phyloP scores from a whole-genome alignment of 805 yeast genomes.

The Metschnikowia arizonensis region DNA sequence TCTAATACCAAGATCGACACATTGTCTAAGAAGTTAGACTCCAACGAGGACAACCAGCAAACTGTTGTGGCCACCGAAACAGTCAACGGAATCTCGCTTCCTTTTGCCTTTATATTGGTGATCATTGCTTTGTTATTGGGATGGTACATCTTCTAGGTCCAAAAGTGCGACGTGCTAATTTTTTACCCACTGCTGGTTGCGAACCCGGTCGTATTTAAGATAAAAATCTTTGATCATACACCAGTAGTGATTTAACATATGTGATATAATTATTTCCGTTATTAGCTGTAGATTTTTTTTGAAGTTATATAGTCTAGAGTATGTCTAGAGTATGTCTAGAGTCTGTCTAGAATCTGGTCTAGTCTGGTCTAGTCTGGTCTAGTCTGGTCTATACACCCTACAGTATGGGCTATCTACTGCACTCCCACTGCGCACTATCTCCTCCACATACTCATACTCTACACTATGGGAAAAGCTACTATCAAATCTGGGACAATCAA shows the following conservation, averaged over 20 bases:
- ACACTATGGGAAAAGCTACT: conserved; percentile 24
- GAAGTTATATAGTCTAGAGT: no score
- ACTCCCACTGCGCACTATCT: not conserved
- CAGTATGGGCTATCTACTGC: not conserved
- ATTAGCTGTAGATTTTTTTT: no score
- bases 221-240: not conserved
- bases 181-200: not conserved
- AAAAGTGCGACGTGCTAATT: not conserved
- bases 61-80: conserved; percentile 24
- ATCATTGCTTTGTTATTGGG: conserved; percentile 58
- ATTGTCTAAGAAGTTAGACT: conserved; percentile 43
- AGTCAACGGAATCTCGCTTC: conserved; percentile 50
- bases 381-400: no score
- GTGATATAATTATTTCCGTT: conserved; percentile 3
- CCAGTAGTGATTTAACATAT: conserved; percentile 1
- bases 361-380: no score
- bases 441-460: not conserved
- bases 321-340: no score
- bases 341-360: no score
- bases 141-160: conserved; percentile 59
- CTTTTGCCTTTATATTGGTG: conserved; percentile 46
- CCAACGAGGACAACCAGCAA: conserved; percentile 26
- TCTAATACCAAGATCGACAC: conserved; percentile 41
- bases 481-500: conserved; percentile 58
- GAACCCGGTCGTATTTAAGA: not conserved